Conservation (phyloP, 148 eudicot genomes). For the Dysphania ambrosioides region DNA sequence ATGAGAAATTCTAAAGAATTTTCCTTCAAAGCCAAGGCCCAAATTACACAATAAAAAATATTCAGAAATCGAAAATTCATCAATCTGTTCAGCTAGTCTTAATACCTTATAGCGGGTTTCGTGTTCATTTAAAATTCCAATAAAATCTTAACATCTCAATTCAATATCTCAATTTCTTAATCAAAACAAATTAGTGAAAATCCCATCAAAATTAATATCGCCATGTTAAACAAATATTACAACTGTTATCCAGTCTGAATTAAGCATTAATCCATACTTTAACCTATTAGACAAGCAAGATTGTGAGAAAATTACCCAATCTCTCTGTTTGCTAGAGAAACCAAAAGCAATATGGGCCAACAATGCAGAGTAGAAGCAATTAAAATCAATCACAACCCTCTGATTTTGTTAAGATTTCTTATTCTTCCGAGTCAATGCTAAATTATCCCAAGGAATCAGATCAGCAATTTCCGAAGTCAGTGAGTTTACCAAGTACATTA, state of each 20-base stretch:
- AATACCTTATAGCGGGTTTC: no score
- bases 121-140: background rate
- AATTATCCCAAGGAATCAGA: constrained; percentile 86
- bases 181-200: background rate
- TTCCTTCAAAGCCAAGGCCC: background rate
- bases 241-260: background rate
- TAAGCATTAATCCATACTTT: background rate
- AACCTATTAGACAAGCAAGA: background rate
- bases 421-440: constrained; percentile 79
- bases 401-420: constrained; percentile 94
- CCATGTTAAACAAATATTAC: background rate
- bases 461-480: constrained; percentile 86
- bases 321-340: constrained; percentile 74
- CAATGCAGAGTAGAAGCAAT: constrained; percentile 68
- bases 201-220: background rate
- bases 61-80: background rate
- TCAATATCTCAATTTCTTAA: background rate
- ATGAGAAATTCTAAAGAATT: background rate
- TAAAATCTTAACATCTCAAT: background rate
- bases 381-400: constrained; percentile 79
- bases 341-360: constrained; percentile 91
- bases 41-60: background rate
- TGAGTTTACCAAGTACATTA: constrained; percentile 78
- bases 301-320: constrained; percentile 56
- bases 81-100: no score